Percentiles rank a stretch among this genome's conserved stretches.
Evolutionary conservation across 257 asterid genomes (phyloP).

Genomic region (Solanum tarapatanum): DNA sequence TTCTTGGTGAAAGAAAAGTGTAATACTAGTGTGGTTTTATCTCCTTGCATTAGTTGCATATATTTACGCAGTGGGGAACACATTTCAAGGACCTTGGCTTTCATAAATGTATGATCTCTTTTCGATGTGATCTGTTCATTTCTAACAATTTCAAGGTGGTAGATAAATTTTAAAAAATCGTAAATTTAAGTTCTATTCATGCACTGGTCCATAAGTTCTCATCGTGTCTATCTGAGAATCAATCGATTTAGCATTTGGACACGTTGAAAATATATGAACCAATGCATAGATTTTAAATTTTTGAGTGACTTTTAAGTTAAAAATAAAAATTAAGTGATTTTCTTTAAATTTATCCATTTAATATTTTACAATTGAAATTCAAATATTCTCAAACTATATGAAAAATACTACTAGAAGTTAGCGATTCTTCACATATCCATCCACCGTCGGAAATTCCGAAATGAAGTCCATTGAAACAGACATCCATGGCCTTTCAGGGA

Average conservation of each 20-base stretch:
- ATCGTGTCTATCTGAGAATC: not conserved
- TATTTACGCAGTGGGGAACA: not conserved
- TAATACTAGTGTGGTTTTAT: not conserved
- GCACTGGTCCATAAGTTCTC: not conserved
- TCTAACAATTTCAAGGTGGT: not conserved
- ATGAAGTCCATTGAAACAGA: not conserved
- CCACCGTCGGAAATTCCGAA: not conserved
- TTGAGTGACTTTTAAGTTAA: too few species aligned
- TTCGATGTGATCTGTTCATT: not conserved
- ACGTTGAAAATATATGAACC: not conserved
- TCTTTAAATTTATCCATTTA: accelerated
- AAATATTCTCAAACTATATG: too few species aligned
- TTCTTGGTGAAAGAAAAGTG: not conserved
- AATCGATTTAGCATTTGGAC: not conserved
- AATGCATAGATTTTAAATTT: not conserved
- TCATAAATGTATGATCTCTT: not conserved
- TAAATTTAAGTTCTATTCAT: not conserved
- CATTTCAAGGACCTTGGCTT: not conserved
- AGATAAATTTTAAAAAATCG: not conserved
- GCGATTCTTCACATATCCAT: not conserved
- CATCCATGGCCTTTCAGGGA: not conserved
- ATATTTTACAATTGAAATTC: too few species aligned
- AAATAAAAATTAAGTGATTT: accelerated
- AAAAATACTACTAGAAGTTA: too few species aligned
- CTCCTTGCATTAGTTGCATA: not conserved